These are phyloP conservation scores for Torrubiellomyces zombiae DNA, from an alignment of 2,329 filamentous ascomycete species.

Conservation along the genomic window DNA sequence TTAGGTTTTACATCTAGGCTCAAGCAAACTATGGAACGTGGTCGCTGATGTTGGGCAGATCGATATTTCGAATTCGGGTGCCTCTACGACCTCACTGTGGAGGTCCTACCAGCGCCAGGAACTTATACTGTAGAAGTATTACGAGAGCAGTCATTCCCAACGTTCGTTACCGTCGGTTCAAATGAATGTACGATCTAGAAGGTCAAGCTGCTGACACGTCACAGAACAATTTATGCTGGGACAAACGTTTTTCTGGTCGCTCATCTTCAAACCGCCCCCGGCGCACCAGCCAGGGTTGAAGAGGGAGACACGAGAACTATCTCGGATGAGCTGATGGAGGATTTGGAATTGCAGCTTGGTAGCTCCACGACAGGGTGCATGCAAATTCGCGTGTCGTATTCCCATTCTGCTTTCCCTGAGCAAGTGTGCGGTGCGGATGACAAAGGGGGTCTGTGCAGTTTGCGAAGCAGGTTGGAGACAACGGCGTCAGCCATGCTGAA, in stretches of 20 bases:
- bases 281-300: conserved; percentile 1
- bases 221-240: conserved; percentile 24
- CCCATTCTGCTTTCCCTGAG: conserved; percentile 36
- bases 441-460: conserved; percentile 17
- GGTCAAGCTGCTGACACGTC: conserved; percentile 5
- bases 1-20: conserved; percentile 6
- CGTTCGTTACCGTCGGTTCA: conserved; percentile 14
- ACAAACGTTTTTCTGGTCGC: conserved; percentile 32
- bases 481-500: conserved; percentile 32
- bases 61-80: conserved; percentile 25
- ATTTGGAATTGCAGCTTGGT: conserved; percentile 40
- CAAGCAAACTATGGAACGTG: neutral
- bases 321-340: conserved; percentile 40
- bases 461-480: conserved; percentile 35
- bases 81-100: conserved; percentile 29
- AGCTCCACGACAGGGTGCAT: conserved; percentile 30
- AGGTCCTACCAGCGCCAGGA: conserved; percentile 24
- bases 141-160: conserved; percentile 24
- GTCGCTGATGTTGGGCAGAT: conserved; percentile 11
- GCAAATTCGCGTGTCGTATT: conserved; percentile 33
- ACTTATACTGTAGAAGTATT: conserved; percentile 29
- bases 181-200: neutral
- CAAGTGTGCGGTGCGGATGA: conserved; percentile 8
- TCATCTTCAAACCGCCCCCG: conserved; percentile 21
- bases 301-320: conserved; percentile 17